Percentiles rank a stretch among this genome's conserved stretches.
phyloP scores from a whole-genome alignment of 768 basidiomycete genomes.

The Tricholoma matsutake region DNA sequence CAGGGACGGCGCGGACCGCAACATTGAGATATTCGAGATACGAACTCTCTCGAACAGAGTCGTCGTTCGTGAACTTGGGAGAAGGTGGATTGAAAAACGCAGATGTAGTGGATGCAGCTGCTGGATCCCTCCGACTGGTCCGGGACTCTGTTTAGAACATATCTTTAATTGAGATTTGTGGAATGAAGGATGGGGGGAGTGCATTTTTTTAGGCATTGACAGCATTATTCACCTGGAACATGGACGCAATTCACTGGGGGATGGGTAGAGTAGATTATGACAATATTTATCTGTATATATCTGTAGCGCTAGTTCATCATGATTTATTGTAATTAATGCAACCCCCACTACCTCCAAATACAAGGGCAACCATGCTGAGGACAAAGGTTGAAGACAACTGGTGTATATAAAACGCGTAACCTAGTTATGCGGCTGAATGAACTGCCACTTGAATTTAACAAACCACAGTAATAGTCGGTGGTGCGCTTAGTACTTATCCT shows the following conservation, averaged over 20 bases:
- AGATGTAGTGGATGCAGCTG: not conserved
- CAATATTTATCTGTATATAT: not conserved
- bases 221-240: not conserved
- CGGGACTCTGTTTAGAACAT: not conserved
- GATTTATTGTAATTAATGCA: not conserved
- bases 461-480: too few species aligned
- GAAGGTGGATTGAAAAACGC: not conserved
- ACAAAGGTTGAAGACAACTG: too few species aligned
- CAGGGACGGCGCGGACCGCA: not conserved
- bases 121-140: not conserved
- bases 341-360: too few species aligned
- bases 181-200: not conserved
- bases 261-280: too few species aligned
- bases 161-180: not conserved
- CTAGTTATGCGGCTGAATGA: too few species aligned
- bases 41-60: not conserved
- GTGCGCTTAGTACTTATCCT: too few species aligned
- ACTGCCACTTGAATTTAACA: too few species aligned
- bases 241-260: too few species aligned
- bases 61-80: not conserved
- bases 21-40: not conserved
- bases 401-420: too few species aligned
- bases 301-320: not conserved
- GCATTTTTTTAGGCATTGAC: not conserved
- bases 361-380: too few species aligned